These are phyloP conservation scores for Camellia granthamiana DNA, from an alignment of 148 eudicot species.

Conservation along the genomic window DNA sequence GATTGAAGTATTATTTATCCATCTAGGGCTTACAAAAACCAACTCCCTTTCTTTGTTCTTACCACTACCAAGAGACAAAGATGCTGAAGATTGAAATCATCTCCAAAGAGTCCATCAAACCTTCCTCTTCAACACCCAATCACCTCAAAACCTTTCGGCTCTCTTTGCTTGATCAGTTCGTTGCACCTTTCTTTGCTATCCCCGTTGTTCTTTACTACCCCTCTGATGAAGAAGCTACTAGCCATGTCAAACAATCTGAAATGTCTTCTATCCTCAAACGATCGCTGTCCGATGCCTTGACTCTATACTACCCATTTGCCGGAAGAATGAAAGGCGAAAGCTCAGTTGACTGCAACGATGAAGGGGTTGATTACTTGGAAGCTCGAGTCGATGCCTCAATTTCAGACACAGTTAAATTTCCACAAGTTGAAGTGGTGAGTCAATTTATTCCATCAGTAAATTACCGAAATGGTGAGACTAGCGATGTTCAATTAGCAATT, in stretches of 20 bases:
- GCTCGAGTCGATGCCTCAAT: conserved; percentile 20
- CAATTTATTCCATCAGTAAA: conserved; percentile 27
- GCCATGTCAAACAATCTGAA: conserved; percentile 7
- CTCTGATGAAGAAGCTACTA: background rate
- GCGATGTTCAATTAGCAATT: conserved; percentile 27
- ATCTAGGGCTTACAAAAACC: background rate
- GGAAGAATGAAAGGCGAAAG: conserved; percentile 33
- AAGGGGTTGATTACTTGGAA: conserved; percentile 35
- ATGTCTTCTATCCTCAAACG: conserved; percentile 11
- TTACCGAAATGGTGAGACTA: conserved; percentile 6
- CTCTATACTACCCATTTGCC: conserved; percentile 43
- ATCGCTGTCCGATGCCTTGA: conserved; percentile 28
- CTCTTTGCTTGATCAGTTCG: conserved; percentile 40
- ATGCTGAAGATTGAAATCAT: conserved; percentile 30
- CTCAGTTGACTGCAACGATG: conserved; percentile 38
- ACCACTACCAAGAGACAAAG: background rate
- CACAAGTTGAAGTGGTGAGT: conserved; percentile 17
- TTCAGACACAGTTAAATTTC: conserved; percentile 21
- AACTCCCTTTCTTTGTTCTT: background rate
- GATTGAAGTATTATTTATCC: too few species aligned
- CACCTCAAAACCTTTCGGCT: conserved; percentile 32
- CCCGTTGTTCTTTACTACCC: conserved; percentile 41
- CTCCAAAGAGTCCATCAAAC: conserved; percentile 43
- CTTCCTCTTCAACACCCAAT: conserved; percentile 42
- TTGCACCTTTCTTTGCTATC: conserved; percentile 18